These are phyloP conservation scores for Chlamydomonas schloesseri DNA, from an alignment of 139 green algal genomes.

Conservation along the genomic window DNA sequence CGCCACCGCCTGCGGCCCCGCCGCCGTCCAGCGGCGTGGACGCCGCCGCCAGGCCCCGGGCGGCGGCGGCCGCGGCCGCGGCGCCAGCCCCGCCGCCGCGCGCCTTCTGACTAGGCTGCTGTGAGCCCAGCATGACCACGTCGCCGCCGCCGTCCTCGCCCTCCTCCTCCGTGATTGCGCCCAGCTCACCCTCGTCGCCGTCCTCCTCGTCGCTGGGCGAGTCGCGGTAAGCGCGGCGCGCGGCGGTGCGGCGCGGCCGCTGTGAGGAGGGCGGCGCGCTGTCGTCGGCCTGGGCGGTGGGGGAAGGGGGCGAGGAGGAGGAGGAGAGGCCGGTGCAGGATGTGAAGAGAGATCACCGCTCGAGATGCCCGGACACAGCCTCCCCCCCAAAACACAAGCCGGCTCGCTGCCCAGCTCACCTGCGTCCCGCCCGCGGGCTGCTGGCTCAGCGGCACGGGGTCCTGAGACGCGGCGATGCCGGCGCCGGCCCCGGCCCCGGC, in stretches of 20 bases:
- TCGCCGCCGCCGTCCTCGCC: neutral
- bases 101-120: neutral
- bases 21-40: neutral
- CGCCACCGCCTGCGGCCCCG: neutral
- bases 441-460: neutral
- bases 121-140: neutral
- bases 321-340: neutral
- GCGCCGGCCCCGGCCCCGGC: no score
- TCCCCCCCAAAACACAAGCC: no score
- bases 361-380: no score
- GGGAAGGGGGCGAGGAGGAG: neutral
- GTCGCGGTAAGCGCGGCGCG: constrained; percentile 4
- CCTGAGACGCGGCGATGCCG: neutral
- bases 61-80: neutral
- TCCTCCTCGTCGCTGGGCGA: neutral
- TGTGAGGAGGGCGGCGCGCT: constrained; percentile 17
- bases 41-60: neutral
- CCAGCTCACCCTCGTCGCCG: neutral
- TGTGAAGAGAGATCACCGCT: no score
- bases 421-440: neutral
- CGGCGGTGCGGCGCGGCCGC: constrained; percentile 24
- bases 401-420: neutral
- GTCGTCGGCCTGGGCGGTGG: neutral
- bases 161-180: neutral
- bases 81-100: neutral